Evolutionary conservation across 768 basidiomycete species (phyloP), one percentile per base, ranked within the genome.

Genomic region (Kondoa malvinella): DNA sequence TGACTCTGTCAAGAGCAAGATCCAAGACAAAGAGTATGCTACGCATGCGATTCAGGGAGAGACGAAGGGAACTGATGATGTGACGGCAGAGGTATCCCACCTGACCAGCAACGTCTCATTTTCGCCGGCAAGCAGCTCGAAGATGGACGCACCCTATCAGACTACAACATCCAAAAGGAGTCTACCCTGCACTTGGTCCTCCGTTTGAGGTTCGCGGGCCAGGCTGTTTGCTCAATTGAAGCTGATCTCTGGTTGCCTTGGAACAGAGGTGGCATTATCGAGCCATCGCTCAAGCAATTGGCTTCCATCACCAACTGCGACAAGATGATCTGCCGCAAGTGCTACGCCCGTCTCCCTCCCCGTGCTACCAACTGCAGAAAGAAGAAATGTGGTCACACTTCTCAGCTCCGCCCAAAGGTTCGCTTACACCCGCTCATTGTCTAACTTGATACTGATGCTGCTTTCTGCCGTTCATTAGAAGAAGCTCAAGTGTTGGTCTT

Each of bases 361-460:
- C 91, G 95, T 78, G 95, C 95, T 40, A 96, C 92, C 81, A 97
- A 99, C 85, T 97, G 95, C 86, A 83, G 94, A 78, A 94, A 94
- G 82, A 84, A 91, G 73, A 83, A 85, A 69, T 94, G 92, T 76
- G 91, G 91, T 25, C 77, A 78, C 77, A 77, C 77, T 58, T 75
- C 75, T 40, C 77, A 79, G 73, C 76, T 79, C 75, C 77, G 79
- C 70, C 78, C 78, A 69, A 94, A 94, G 86, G n/a, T n/a, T n/a
- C n/a, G n/a, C n/a, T n/a, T n/a, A n/a, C n/a, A n/a, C n/a, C n/a
- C n/a, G n/a, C n/a, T n/a, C n/a, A n/a, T n/a, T n/a, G n/a, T n/a
- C n/a, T n/a, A n/a, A n/a, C n/a, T n/a, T n/a, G n/a, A n/a, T n/a
- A n/a, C n/a, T n/a, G n/a, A n/a, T n/a, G n/a, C n/a, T n/a, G n/a